Percentiles rank a stretch among this genome's conserved stretches.
phyloP scores from a whole-genome alignment of 2,329 filamentous ascomycete species.

The Xylaria sp. region DNA sequence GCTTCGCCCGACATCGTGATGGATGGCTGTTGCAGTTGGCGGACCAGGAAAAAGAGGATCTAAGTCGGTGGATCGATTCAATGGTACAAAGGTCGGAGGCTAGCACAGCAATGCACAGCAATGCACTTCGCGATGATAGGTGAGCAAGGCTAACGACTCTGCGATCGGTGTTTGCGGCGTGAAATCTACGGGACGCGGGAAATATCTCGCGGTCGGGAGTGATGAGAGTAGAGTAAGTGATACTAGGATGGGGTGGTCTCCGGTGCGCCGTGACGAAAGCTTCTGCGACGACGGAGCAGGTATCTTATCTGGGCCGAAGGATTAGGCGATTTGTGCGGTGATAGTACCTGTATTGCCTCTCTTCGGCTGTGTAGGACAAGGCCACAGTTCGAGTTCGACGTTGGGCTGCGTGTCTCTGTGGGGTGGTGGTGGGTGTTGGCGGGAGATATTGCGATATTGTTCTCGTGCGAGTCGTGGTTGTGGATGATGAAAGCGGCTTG shows the following conservation, averaged over 20 bases:
- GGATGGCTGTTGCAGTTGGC: slow-evolving; percentile 33
- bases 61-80: slow-evolving; percentile 15
- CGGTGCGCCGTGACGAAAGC: slow-evolving; percentile 15
- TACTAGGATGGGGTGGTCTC: not conserved
- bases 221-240: slow-evolving; percentile 1
- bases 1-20: slow-evolving; percentile 91
- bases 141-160: slow-evolving; percentile 4
- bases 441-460: slow-evolving; percentile 20
- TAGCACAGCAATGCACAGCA: not conserved
- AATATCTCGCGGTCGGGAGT: not conserved
- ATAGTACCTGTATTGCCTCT: not conserved
- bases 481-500: slow-evolving; percentile 51
- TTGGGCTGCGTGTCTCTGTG: slow-evolving; percentile 30
- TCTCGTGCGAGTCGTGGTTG: slow-evolving; percentile 29
- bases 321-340: not conserved
- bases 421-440: slow-evolving; percentile 31
- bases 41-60: slow-evolving; percentile 10
- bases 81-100: not conserved
- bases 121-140: not conserved
- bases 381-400: not conserved
- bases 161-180: slow-evolving; percentile 6
- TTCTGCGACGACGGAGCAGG: slow-evolving; percentile 18
- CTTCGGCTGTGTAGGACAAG: not conserved
- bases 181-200: not conserved
- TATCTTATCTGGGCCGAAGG: slow-evolving; percentile 12